Evolutionary conservation across 2,329 filamentous ascomycete genomes (phyloP), one percentile per base, ranked within the genome.

Genomic region (Fusarium sp.): DNA sequence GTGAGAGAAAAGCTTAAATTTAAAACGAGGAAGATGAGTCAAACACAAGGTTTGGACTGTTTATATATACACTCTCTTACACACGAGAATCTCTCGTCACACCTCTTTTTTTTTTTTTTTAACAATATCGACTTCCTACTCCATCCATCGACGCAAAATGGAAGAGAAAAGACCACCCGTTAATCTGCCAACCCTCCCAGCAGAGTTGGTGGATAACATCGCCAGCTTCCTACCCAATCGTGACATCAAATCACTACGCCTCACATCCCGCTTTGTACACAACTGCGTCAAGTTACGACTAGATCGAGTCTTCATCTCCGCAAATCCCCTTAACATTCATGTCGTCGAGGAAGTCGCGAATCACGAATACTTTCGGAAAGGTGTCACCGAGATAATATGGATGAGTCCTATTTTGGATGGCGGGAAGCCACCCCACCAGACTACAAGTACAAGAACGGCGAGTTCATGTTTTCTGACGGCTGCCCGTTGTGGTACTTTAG

Each of bases 381-480:
- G 63, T 2, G 72, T 84, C 10, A 65, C 50, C 6, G 81, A 84
- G 58, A 77, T 84, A 8, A 75, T 85, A 34, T 83, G 78, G 79
- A 83, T 25, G 79, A 82, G 53, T 72, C 71, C 9, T 62, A 60
- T 40, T 4, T 71, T 38, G 34, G 0, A 38, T n/a, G 34, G 9
- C 9, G 2, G 16, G 8, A 10, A 3, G 2, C 16, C 0, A 34
- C 2, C 2, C 8, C 32, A 1, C 32, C 32, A 8, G 3, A 34
- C 32, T 11, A 10, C 16, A 34, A 34, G 32, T 34, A 18, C 16
- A 18, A 34, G 32, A 9, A 15, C 7, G 14, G 14, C 14, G 14
- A 0, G 14, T 30, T 30, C 29, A 8, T 8, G 6, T 30, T 30
- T 8, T 8, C 29, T 30, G 1, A 4, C 2, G 29, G 29, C 29